A percentile compares a stretch with the other conserved stretches of the same genome.
phyloP scores from a whole-genome alignment of 768 basidiomycete species.

The Tricholoma sp. region DNA sequence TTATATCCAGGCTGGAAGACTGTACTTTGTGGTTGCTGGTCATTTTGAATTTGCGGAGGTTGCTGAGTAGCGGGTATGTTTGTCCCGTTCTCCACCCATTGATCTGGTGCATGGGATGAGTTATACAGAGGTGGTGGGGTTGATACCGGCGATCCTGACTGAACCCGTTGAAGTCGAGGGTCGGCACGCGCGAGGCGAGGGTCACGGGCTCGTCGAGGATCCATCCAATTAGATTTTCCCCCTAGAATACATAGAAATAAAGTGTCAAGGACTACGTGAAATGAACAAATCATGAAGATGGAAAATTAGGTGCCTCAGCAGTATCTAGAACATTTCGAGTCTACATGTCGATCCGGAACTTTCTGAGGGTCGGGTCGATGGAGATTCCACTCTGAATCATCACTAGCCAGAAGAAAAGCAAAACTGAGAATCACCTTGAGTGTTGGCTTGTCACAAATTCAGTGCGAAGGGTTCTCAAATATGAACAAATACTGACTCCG shows the following conservation, averaged over 20 bases:
- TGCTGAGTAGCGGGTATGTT: slow-evolving; percentile 8
- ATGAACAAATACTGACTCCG: neutral
- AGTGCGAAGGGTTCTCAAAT: too few relatives aligned
- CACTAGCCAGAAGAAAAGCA: slow-evolving; percentile 24
- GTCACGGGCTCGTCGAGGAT: slow-evolving; percentile 76
- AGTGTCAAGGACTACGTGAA: slow-evolving; percentile 5
- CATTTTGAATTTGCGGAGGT: neutral
- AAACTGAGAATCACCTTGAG: slow-evolving; percentile 3
- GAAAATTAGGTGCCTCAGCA: slow-evolving; percentile 56
- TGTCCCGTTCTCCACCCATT: slow-evolving; percentile 24
- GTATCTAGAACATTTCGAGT: slow-evolving; percentile 87
- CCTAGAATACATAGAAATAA: slow-evolving; percentile 3
- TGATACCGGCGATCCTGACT: slow-evolving; percentile 35
- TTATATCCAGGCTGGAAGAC: slow-evolving; percentile 37
- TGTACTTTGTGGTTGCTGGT: slow-evolving; percentile 3
- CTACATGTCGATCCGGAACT: slow-evolving; percentile 64
- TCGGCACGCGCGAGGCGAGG: slow-evolving; percentile 72
- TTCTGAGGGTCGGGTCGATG: slow-evolving; percentile 50
- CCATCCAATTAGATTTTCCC: slow-evolving; percentile 40
- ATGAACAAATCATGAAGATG: neutral
- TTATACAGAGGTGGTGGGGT: slow-evolving; percentile 21
- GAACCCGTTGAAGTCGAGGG: slow-evolving; percentile 53
- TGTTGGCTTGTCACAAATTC: too few relatives aligned
- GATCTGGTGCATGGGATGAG: slow-evolving; percentile 12
- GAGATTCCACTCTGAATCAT: slow-evolving; percentile 96